Evolutionary conservation across 2,329 filamentous ascomycete genomes (phyloP), one percentile per base, ranked within the genome.

Genomic region (Venturia effusa): DNA sequence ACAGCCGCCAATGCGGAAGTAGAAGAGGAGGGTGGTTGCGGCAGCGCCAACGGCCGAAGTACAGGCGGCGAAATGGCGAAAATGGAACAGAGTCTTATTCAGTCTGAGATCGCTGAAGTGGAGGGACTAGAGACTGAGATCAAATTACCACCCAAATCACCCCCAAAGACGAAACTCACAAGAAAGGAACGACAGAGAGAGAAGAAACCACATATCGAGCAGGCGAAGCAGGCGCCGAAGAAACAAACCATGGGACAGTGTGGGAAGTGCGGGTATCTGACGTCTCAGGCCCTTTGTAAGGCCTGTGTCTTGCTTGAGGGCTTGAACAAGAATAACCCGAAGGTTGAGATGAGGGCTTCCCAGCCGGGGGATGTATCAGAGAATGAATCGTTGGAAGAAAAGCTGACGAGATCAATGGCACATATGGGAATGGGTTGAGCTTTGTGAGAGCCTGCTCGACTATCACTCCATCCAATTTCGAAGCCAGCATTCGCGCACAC

Each of bases 221-320:
- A 71, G 10, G 74, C 70, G 61, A 73, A 74, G 60, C 74, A 74
- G 66, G 71, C 72, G 66, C 64, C 70, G 11, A 76, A 81, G n/a
- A 82, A 84, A 70, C 90, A 93, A 74, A 86, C 87, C 17, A 83
- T 97, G 68, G 90, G 93, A 1, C 87, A 86, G 67, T 99, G 94
- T 72, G 84, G 88, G 71, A 87, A 85, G 62, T 99, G 94, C 70
- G 94, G 94, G 17, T 99, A 97, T 73, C 89, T 99, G 75, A 96
- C 94, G 1, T 97, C 92, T 70, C 94, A 99, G 75, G 84, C 85
- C 37, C 84, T 97, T 45, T 99, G 94, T 76, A 96, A 99, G 76
- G 94, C 94, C 0, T 99, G 94, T 73, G 88, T 87, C 66, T 79
- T 99, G 55, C 82, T 99, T 2, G 92, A 97, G 69, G 90, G 89